Percentiles rank a stretch among this genome's conserved stretches.
These are phyloP conservation scores for Exophiala alcalophila DNA, from an alignment of 2,329 filamentous ascomycete species.

Conservation along the genomic window DNA sequence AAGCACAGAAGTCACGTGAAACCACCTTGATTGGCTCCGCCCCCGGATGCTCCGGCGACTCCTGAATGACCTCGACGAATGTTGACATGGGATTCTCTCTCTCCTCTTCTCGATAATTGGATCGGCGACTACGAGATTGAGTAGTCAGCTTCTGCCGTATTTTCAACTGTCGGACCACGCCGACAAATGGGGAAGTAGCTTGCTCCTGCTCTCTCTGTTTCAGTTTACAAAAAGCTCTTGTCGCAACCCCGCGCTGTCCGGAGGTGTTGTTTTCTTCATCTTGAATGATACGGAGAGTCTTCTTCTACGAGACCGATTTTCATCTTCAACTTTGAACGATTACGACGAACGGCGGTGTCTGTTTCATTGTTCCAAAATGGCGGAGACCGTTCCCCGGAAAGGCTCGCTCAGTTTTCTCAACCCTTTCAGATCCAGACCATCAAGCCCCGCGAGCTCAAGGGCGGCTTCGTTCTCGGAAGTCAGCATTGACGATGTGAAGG, in stretches of 20 bases:
- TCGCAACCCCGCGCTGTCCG: too few species aligned
- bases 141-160: conserved; percentile 14
- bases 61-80: too few species aligned
- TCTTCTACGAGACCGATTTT: too few species aligned
- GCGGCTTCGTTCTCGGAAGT: conserved; percentile 16
- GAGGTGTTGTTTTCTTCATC: too few species aligned
- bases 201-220: not conserved
- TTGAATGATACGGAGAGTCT: too few species aligned
- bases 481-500: conserved; percentile 10
- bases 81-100: not conserved
- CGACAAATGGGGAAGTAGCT: not conserved
- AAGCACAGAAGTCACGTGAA: too few species aligned
- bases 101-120: conserved; percentile 6
- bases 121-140: not conserved
- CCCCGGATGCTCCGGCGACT: too few species aligned
- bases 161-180: not conserved
- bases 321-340: too few species aligned
- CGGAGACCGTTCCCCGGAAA: conserved; percentile 15
- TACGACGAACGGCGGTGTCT: too few species aligned
- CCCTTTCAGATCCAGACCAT: conserved; percentile 18
- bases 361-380: conserved; percentile 16
- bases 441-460: conserved; percentile 15
- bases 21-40: too few species aligned
- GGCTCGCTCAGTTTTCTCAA: conserved; percentile 23
- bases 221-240: not conserved